These are phyloP conservation scores for Melocanna baccifera DNA, from an alignment of 176 grass and related monocot species.

Conservation along the genomic window DNA sequence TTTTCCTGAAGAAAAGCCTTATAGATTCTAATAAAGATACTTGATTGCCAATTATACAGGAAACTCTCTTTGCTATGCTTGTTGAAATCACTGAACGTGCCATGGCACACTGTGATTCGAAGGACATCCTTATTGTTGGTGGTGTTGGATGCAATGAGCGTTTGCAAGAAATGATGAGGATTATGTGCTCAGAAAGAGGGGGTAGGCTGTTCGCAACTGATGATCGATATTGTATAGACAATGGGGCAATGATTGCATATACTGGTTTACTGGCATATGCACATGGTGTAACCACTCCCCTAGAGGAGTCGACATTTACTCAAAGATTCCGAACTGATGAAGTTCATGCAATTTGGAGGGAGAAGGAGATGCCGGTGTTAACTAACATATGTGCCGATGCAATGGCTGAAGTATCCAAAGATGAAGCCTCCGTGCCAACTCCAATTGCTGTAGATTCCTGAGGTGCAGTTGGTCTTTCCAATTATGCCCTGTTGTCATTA, in stretches of 20 bases:
- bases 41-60: slow-evolving; percentile 43
- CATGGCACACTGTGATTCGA: slow-evolving; percentile 89
- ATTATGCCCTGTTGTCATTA: background rate
- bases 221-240: slow-evolving; percentile 93
- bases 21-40: background rate
- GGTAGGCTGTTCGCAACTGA: slow-evolving; percentile 79
- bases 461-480: slow-evolving; percentile 40
- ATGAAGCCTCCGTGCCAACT: slow-evolving; percentile 14
- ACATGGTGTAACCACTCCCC: slow-evolving; percentile 60
- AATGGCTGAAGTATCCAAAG: slow-evolving; percentile 40
- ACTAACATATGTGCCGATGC: slow-evolving; percentile 30
- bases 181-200: slow-evolving; percentile 90
- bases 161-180: slow-evolving; percentile 90
- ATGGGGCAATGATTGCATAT: slow-evolving; percentile 97
- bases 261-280: slow-evolving; percentile 80
- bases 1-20: background rate
- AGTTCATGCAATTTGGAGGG: slow-evolving; percentile 95
- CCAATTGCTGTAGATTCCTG: slow-evolving; percentile 54
- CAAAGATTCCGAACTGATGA: slow-evolving; percentile 91
- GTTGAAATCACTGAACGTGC: slow-evolving; percentile 97
- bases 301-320: slow-evolving; percentile 86
- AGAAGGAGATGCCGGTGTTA: slow-evolving; percentile 39
- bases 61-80: slow-evolving; percentile 96
- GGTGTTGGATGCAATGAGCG: slow-evolving; percentile 88
- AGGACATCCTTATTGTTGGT: slow-evolving; percentile 93